Evolutionary conservation across 2,329 filamentous ascomycete genomes (phyloP), one percentile per base, ranked within the genome.

Genomic region (Pyricularia pennisetigena): DNA sequence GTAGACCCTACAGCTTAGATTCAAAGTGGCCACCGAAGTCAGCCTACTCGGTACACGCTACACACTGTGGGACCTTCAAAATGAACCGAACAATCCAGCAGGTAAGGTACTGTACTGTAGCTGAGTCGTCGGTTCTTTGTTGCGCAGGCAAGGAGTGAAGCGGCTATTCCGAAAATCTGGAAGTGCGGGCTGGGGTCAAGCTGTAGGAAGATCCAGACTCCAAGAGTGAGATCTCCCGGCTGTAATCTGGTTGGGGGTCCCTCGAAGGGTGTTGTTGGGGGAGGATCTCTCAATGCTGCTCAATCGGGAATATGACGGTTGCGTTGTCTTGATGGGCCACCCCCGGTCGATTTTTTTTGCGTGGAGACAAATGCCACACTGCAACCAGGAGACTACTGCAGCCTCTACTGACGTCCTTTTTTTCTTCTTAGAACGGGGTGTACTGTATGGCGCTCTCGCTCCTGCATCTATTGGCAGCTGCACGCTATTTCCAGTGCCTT

Each of bases 211-310:
- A 54, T 9, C 20, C 41, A 54, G 41, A n/a, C 41, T 54, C 41
- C 41, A n/a, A n/a, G 41, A 35, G 41, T 54, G 41, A 54, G 41
- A 54, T 14, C 41, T 54, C 41, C n/a, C 41, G 41, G 41, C 41
- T 54, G 20, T 65, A 35, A 65, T 65, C 64, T 35, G 64, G 64
- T 35, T 35, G 29, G 64, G 64, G 64, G 64, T 30, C 30, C 12
- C 41, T 41, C n/a, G 35, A 65, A 7, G 28, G 64, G 29, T 65
- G 64, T 65, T 65, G 63, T 65, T 65, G 63, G 64, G 64, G 29
- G 35, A 35, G 29, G 64, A 35, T 30, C 64, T 70, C 65, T 70
- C 69, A 68, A 70, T 68, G 41, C 41, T 54, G 41, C 41, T 54
- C 41, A 54, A 54, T 54, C 41, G 41, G 41, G 41, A 54, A 54